Evolutionary conservation across 2,329 filamentous ascomycete species (phyloP), one percentile per base, ranked within the genome.

Genomic region (Exophiala spinifera): DNA sequence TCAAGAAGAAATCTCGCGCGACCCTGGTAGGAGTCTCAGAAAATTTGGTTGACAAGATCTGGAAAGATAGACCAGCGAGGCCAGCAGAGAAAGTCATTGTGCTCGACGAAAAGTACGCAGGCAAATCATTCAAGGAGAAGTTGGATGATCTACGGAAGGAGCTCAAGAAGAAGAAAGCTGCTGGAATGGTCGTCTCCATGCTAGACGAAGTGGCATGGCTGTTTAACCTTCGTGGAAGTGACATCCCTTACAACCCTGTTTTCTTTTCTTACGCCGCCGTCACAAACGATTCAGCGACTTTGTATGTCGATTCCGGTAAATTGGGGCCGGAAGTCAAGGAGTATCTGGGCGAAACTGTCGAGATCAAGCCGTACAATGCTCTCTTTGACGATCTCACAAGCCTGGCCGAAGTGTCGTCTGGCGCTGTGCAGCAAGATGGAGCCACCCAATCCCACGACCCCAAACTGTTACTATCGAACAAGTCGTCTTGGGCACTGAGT

Each of bases 181-280:
- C 86, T 15, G 92, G 89, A 1, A 90, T 97, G 63, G 84, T 97
- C 46, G 83, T 97, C 43, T 96, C 76, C 74, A 74, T 52, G 71
- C 82, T 99, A 40, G 94, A 99, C 66, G 94, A 99, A 72, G 84
- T 96, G 64, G 94, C 94, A 10, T 99, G 94, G 94, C 79, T 99
- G n/a, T 96, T 96, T 77, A 99, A 99, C 72, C 76, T 99, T 46
- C 85, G 94, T 63, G 94, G 94, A 64, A 94, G 81, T 70, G 94
- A 97, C 69, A 97, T 99, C 61, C 89, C 91, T 0, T 99, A 94
- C 76, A 99, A 99, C 68, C 94, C 94, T 0, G 94, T 99, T 46
- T 97, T 99, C 77, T 97, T 97, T 74, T 94, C 92, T 14, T 99
- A 97, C 66, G 92, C 92, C 42, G 81, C 94, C 39, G 77, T 99